Percentiles rank a stretch among this genome's conserved stretches.
Conservation (phyloP, 179 eudicot genomes). For the Drosera spatulata region DNA sequence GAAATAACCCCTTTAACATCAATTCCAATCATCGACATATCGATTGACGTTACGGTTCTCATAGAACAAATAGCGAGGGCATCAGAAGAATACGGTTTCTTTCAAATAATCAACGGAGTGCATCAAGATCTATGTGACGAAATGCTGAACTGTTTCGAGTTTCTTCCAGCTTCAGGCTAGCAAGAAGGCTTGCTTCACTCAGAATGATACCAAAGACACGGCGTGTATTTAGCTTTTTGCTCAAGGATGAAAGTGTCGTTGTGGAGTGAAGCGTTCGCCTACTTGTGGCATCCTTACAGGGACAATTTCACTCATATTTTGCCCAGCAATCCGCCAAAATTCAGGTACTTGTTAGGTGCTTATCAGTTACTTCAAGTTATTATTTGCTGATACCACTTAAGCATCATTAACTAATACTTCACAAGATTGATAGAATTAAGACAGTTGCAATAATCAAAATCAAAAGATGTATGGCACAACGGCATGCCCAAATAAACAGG, state of each 20-base stretch:
- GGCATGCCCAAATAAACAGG: too few relatives aligned
- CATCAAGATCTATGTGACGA: slow-evolving; percentile 4
- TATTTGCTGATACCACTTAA: too few relatives aligned
- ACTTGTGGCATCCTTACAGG: slow-evolving; percentile 17
- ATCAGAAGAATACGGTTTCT: slow-evolving; percentile 16
- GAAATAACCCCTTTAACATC: slow-evolving; percentile 3
- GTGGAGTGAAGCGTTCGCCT: slow-evolving; percentile 21
- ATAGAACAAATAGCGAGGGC: slow-evolving; percentile 10
- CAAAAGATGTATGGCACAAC: too few relatives aligned
- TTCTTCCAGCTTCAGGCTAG: slow-evolving; percentile 15
- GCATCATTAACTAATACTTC: too few relatives aligned
- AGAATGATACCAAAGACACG: slow-evolving; percentile 3
- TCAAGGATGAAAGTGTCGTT: slow-evolving; percentile 13
- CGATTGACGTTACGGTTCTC: neutral
- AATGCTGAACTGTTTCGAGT: slow-evolving; percentile 6
- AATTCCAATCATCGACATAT: slow-evolving; percentile 14
- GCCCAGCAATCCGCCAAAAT: slow-evolving; percentile 13
- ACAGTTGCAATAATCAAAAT: too few relatives aligned
- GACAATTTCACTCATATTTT: slow-evolving; percentile 10
- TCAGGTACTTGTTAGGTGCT: slow-evolving; percentile 6
- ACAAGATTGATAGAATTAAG: too few relatives aligned
- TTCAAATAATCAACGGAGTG: slow-evolving; percentile 13
- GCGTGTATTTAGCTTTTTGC: slow-evolving; percentile 13
- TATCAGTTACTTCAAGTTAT: too few relatives aligned
- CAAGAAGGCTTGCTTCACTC: slow-evolving; percentile 12